phyloP scores from a whole-genome alignment of 2,329 filamentous ascomycete genomes.

The Fusarium dimerum region DNA sequence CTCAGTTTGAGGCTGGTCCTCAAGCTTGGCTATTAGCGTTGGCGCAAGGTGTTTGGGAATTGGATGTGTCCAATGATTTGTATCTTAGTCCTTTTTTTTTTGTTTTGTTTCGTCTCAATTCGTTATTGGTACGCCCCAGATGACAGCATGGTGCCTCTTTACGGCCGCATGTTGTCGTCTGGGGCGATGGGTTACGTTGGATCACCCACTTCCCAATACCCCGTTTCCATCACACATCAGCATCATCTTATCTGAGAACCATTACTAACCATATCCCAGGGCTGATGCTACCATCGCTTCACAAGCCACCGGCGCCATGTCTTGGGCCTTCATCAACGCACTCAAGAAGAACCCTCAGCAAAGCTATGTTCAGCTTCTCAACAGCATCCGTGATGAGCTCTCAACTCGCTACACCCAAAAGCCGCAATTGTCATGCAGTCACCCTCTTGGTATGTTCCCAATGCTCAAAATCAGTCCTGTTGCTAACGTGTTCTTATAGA shows the following conservation, averaged over 20 bases:
- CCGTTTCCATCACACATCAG: not conserved
- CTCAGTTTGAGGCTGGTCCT: slow-evolving; percentile 11
- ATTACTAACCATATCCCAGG: slow-evolving; percentile 46
- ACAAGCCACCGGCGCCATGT: slow-evolving; percentile 96
- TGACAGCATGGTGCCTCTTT: slow-evolving; percentile 35
- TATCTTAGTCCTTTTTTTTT: slow-evolving; percentile 4
- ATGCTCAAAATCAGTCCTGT: not conserved
- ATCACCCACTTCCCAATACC: slow-evolving; percentile 3
- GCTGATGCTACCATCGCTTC: slow-evolving; percentile 90
- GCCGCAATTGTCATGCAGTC: slow-evolving; percentile 94
- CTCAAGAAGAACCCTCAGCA: slow-evolving; percentile 97
- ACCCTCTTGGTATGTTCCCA: slow-evolving; percentile 77
- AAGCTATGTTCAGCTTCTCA: slow-evolving; percentile 94
- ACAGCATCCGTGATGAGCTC: slow-evolving; percentile 93
- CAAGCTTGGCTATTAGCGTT: slow-evolving; percentile 10
- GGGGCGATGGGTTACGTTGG: slow-evolving; percentile 50
- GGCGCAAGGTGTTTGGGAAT: slow-evolving; percentile 19
- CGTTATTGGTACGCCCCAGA: slow-evolving; percentile 41
- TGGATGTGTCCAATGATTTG: not conserved
- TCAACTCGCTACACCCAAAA: slow-evolving; percentile 88
- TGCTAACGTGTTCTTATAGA: slow-evolving; percentile 42
- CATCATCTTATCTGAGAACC: not conserved
- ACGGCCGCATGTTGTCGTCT: slow-evolving; percentile 42
- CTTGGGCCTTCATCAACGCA: slow-evolving; percentile 91
- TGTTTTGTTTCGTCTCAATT: slow-evolving; percentile 21